Evolutionary conservation across 2,329 filamentous ascomycete species (phyloP).

Genomic region (Cryphonectria parasitica): DNA sequence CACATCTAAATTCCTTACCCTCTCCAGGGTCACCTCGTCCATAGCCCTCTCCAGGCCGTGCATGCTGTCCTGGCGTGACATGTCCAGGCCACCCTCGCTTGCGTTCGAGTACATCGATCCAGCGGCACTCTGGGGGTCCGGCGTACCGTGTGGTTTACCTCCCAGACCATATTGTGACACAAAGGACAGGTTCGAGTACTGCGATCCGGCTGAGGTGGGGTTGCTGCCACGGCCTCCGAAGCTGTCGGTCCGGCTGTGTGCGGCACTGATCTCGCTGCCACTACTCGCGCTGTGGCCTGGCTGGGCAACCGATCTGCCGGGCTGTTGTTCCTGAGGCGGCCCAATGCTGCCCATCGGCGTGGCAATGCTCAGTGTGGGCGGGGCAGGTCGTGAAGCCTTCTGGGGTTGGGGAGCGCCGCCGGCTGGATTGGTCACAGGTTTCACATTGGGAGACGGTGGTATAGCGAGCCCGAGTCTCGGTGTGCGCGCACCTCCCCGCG

Average conservation of each 20-base stretch:
- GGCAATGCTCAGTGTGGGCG: conserved; percentile 81
- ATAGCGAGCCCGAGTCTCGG: conserved; percentile 88
- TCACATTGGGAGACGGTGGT: conserved; percentile 80
- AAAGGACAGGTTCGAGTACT: conserved; percentile 82
- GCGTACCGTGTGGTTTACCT: conserved; percentile 67
- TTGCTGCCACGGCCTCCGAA: conserved; percentile 80
- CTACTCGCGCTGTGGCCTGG: conserved; percentile 71
- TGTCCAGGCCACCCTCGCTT: conserved; percentile 73
- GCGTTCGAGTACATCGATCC: conserved; percentile 82
- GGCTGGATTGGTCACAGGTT: conserved; percentile 66
- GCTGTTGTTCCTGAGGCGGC: conserved; percentile 69
- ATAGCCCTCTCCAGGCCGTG: conserved; percentile 73
- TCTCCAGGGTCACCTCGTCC: conserved; percentile 80
- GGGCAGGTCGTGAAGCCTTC: conserved; percentile 59
- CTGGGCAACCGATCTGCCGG: conserved; percentile 55
- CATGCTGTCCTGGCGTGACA: conserved; percentile 83
- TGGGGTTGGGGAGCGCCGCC: conserved; percentile 34
- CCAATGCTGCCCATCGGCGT: conserved; percentile 85
- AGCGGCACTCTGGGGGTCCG: conserved; percentile 87
- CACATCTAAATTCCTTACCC: conserved; percentile 82
- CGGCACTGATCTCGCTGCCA: conserved; percentile 77
- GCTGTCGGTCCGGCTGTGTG: conserved; percentile 81
- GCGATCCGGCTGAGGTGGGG: conserved; percentile 84
- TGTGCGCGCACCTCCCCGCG: conserved; percentile 63
- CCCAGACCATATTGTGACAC: conserved; percentile 73